A percentile compares a stretch with the other conserved stretches of the same genome.
Evolutionary conservation across 2,329 filamentous ascomycete species (phyloP).

Genomic region (Colletotrichum phormii): DNA sequence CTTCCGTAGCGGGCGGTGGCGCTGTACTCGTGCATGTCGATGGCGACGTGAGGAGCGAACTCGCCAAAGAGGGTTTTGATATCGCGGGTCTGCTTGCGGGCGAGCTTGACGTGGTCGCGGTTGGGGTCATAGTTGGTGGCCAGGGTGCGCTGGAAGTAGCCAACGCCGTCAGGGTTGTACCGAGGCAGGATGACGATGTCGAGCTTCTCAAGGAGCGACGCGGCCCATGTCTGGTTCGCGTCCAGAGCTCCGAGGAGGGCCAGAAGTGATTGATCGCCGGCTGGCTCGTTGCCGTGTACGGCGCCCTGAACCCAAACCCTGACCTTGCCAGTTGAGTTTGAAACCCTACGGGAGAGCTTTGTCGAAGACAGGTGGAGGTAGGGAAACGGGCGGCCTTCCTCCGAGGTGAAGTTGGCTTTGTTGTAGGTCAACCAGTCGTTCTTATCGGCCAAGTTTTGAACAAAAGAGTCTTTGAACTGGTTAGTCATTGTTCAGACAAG

Average conservation of each 20-base stretch:
- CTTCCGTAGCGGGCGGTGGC: slow-evolving; percentile 36
- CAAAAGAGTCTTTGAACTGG: slow-evolving; percentile 34
- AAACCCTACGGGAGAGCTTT: slow-evolving; percentile 5
- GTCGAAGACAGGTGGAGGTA: slow-evolving; percentile 38
- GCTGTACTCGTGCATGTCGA: slow-evolving; percentile 48
- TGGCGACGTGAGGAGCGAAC: slow-evolving; percentile 45
- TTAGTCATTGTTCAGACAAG: not conserved
- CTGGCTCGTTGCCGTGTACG: slow-evolving; percentile 49
- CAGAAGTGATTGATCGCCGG: slow-evolving; percentile 45
- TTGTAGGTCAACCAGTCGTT: slow-evolving; percentile 43
- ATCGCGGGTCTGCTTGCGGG: slow-evolving; percentile 45
- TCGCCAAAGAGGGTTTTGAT: slow-evolving; percentile 46
- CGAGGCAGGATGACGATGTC: slow-evolving; percentile 46
- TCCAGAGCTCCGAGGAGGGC: slow-evolving; percentile 47
- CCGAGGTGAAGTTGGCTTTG: slow-evolving; percentile 39
- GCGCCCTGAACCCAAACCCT: slow-evolving; percentile 46
- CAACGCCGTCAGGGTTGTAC: slow-evolving; percentile 49
- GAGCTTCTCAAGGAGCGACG: slow-evolving; percentile 42
- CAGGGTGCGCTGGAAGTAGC: slow-evolving; percentile 47
- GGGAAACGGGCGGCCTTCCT: slow-evolving; percentile 41
- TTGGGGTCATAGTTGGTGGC: slow-evolving; percentile 48
- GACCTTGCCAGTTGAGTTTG: slow-evolving; percentile 41
- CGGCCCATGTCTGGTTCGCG: slow-evolving; percentile 44
- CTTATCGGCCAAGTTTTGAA: slow-evolving; percentile 39
- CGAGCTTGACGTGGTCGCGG: slow-evolving; percentile 47